phyloP scores from a whole-genome alignment of 179 eudicot genomes.

The Gypsophila paniculata region DNA sequence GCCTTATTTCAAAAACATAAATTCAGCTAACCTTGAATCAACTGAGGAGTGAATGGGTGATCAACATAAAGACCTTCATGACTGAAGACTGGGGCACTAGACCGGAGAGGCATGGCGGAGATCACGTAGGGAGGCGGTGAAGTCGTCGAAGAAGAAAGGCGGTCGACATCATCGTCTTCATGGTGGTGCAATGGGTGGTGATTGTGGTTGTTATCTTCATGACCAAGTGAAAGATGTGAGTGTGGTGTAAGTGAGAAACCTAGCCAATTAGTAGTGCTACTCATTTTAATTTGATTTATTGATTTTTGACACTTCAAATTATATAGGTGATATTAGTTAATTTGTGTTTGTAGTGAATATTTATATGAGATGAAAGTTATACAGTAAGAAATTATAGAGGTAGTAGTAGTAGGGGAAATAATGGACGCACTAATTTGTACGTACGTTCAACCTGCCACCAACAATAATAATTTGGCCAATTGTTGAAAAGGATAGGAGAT shows the following conservation, averaged over 20 bases:
- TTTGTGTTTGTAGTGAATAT: too few relatives aligned
- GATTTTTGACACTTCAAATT: too few relatives aligned
- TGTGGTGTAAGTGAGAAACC: conserved; percentile 62
- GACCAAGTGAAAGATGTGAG: conserved; percentile 2
- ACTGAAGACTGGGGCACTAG: conserved; percentile 36
- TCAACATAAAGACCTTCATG: conserved; percentile 17
- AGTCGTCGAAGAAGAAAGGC: background rate
- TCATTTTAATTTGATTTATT: background rate
- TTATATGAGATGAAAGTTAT: conserved; percentile 22
- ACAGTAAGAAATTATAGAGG: conserved; percentile 22
- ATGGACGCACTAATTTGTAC: conserved; percentile 5
- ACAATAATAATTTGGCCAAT: conserved; percentile 9
- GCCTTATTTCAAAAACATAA: background rate
- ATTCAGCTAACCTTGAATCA: conserved; percentile 20
- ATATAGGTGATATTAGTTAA: background rate
- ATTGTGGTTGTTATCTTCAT: background rate
- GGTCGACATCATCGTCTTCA: background rate
- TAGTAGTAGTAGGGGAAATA: background rate
- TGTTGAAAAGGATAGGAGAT: background rate
- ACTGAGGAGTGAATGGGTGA: conserved; percentile 17
- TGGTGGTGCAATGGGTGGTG: conserved; percentile 17
- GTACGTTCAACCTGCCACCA: background rate
- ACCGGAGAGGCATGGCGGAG: conserved; percentile 35
- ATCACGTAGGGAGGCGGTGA: conserved; percentile 10
- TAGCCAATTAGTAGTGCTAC: conserved; percentile 41